Evolutionary conservation across 768 basidiomycete species (phyloP), one percentile per base, ranked within the genome.

Genomic region (Rhodosporidiobolus odoratus): DNA sequence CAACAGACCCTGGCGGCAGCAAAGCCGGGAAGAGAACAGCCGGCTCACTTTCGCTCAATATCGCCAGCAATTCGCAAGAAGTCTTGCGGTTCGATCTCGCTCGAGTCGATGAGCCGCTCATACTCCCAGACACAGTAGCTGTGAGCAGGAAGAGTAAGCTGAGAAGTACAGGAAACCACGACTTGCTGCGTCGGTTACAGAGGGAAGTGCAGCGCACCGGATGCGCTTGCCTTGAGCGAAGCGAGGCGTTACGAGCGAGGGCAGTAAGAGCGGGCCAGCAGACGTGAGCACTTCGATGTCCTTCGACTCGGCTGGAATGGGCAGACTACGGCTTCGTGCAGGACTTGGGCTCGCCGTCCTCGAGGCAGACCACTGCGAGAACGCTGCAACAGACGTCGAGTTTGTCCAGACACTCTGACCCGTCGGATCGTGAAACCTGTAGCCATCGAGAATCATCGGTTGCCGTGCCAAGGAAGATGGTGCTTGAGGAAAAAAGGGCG

Each of bases 341-440:
- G n/a, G n/a, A n/a, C n/a, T n/a, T 32, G 59, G 64, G 60, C 66
- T 68, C 13, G 64, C 50, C 9, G 66, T 54, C 1, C 66, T 65
- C 16, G 63, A 52, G 23, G 69, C 73, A 25, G 72, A 87, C 89
- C 92, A 94, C 66, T 86, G 83, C 67, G 89, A 83, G 78, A 88
- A 95, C 9, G 89, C 87, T 77, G 88, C 86, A 13, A 93, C 88
- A 30, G 91, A 89, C 12, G 83, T 81, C 0, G 90, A 85, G 74
- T 91, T 85, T 1, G 90, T 91, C 76, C 91, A 92, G 32, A 95
- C 81, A 1, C 92, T 93, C 69, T 91, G 88, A 78, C 90, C 88
- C 32, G 87, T 80, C 6, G 93, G 94, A 74, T 97, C 94, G 79
- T 97, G 91, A 76, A 97, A 97, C 19, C 94, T 86, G 47, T 85